phyloP scores from a whole-genome alignment of 805 yeast genomes.

The Debaryomyces maramus region DNA sequence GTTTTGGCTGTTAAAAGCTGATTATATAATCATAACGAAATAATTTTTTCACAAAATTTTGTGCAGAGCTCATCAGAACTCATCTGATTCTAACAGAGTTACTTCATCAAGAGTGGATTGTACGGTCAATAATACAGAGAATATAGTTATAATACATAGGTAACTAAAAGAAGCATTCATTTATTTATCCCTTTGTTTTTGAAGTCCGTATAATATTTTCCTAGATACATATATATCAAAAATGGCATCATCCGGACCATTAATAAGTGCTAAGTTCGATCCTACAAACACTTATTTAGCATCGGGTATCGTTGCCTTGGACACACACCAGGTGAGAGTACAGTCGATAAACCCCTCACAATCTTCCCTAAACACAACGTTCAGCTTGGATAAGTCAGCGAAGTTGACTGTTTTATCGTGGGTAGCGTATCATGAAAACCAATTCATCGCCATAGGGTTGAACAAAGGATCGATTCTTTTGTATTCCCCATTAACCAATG shows the following conservation, averaged over 20 bases:
- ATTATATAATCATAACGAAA: background rate
- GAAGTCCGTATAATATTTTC: background rate
- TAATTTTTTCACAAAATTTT: background rate
- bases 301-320: constrained; percentile 64
- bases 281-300: constrained; percentile 62
- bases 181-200: background rate
- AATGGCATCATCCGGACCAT: constrained; percentile 23
- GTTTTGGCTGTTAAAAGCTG: constrained; percentile 1
- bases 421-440: constrained; percentile 46
- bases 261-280: constrained; percentile 55
- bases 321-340: constrained; percentile 67
- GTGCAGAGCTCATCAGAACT: background rate
- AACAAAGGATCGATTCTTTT: constrained; percentile 63
- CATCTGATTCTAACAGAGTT: too few species aligned
- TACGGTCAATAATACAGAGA: too few species aligned
- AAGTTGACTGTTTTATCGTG: constrained; percentile 53
- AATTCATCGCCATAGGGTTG: constrained; percentile 59
- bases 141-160: too few species aligned
- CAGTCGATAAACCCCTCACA: constrained; percentile 50
- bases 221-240: background rate
- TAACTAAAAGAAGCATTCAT: too few species aligned
- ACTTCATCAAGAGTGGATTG: too few species aligned
- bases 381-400: constrained; percentile 52
- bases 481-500: constrained; percentile 66
- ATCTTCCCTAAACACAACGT: constrained; percentile 46